Evolutionary conservation across 148 eudicot genomes (phyloP).

Genomic region (Suaeda aralocaspica): DNA sequence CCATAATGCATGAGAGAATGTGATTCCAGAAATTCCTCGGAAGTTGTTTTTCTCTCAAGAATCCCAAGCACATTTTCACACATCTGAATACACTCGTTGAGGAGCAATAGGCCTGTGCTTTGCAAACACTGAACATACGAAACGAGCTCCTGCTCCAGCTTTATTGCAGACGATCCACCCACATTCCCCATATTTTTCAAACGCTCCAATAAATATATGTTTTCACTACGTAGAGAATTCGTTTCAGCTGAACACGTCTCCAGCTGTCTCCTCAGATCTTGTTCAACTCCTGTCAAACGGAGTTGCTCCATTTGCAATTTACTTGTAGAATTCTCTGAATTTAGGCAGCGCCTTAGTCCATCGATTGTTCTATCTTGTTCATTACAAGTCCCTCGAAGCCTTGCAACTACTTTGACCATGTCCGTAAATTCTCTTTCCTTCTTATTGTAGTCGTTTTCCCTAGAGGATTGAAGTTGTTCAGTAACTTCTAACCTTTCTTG

Average conservation of each 20-base stretch:
- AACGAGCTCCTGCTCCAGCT: conserved; percentile 29
- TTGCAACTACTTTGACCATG: conserved; percentile 20
- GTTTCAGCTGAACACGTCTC: conserved; percentile 25
- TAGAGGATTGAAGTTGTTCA: conserved; percentile 16
- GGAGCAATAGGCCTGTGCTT: conserved; percentile 19
- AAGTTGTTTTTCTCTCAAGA: conserved; percentile 15
- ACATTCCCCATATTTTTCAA: conserved; percentile 17
- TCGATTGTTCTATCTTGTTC: conserved; percentile 35
- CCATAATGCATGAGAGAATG: conserved; percentile 18
- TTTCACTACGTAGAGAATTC: conserved; percentile 29
- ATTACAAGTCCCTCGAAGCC: conserved; percentile 25
- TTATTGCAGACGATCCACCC: conserved; percentile 19
- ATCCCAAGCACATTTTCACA: conserved; percentile 20
- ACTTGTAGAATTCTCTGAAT: conserved; percentile 17
- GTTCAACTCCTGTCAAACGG: conserved; percentile 28
- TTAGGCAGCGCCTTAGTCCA: conserved; percentile 26
- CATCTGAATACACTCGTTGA: conserved; percentile 22
- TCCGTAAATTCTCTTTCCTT: conserved; percentile 23
- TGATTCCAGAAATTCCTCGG: conserved; percentile 6
- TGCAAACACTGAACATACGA: conserved; percentile 25
- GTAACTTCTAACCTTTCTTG: conserved; percentile 21
- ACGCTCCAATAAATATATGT: conserved; percentile 33
- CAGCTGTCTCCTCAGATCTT: conserved; percentile 25
- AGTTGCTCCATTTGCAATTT: conserved; percentile 28
- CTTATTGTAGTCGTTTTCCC: conserved; percentile 22